Percentiles rank a stretch among this genome's conserved stretches.
Conservation (phyloP, 768 basidiomycete genomes). For the Candolleomyces aberdarensis region DNA sequence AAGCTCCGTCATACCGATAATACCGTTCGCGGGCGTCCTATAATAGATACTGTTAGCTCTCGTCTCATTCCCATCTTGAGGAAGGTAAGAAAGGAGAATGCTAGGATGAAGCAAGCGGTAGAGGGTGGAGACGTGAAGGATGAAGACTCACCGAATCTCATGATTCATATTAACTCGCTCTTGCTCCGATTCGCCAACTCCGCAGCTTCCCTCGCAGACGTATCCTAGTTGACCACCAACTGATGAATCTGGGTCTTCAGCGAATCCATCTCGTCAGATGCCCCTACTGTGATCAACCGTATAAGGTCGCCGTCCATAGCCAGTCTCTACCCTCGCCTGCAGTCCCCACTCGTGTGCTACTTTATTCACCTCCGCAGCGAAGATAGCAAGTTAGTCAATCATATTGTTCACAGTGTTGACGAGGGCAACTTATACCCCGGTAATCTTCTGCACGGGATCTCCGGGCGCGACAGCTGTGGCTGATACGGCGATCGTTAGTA, state of each 20-base stretch:
- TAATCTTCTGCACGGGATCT: constrained; percentile 91
- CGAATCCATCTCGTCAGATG: constrained; percentile 98
- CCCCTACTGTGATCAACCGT: constrained; percentile 98
- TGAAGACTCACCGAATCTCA: constrained; percentile 76
- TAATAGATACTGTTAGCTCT: too few species aligned
- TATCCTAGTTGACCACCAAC: constrained; percentile 99
- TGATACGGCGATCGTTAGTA: constrained; percentile 88
- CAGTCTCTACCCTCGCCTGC: constrained; percentile 91
- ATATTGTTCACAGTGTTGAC: constrained; percentile 96
- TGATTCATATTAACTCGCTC: constrained; percentile 99
- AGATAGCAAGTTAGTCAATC: constrained; percentile 58
- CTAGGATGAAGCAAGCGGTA: too few species aligned
- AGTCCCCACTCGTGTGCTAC: constrained; percentile 99
- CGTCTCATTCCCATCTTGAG: too few species aligned
- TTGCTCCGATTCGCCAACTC: constrained; percentile 96
- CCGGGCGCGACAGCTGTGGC: constrained; percentile 94
- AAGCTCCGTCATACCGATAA: constrained; percentile 99
- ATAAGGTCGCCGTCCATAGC: constrained; percentile 99
- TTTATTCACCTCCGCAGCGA: constrained; percentile 74
- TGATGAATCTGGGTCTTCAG: constrained; percentile 98
- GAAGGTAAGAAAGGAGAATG: too few species aligned
- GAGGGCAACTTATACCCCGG: constrained; percentile 93
- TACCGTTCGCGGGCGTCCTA: constrained; percentile 99
- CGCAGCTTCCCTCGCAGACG: constrained; percentile 93
- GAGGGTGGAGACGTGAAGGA: too few species aligned